Conservation (phyloP, 2,329 filamentous ascomycete genomes). For the Colletotrichum gloeosporioides region DNA sequence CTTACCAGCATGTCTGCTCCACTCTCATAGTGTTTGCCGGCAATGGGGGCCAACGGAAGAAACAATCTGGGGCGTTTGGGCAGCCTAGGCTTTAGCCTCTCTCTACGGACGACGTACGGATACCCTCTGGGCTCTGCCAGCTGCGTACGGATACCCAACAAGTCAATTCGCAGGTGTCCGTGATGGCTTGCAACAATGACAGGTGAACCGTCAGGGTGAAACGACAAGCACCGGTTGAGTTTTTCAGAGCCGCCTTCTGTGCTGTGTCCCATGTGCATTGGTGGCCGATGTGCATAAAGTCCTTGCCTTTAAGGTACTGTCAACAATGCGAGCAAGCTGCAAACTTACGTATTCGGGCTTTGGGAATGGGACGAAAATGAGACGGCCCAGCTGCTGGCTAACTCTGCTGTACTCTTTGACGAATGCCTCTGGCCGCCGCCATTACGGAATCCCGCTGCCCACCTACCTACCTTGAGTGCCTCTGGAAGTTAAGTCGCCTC, state of each 20-base stretch:
- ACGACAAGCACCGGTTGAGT: background rate
- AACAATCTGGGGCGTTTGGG: conserved; percentile 12
- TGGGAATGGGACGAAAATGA: conserved; percentile 12
- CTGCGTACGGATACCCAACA: background rate
- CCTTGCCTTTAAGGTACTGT: conserved; percentile 8
- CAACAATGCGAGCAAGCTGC: conserved; percentile 15
- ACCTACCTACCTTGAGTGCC: background rate
- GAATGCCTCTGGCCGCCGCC: background rate
- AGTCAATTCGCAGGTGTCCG: background rate
- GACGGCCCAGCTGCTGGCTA: background rate
- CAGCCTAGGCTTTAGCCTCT: background rate
- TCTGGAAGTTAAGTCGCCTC: background rate
- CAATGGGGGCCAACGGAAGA: background rate
- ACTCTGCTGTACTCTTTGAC: background rate
- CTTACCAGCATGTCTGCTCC: conserved; percentile 4
- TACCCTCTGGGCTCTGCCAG: background rate
- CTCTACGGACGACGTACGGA: background rate
- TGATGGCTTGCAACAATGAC: background rate
- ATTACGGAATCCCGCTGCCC: background rate
- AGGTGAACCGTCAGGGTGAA: conserved; percentile 8
- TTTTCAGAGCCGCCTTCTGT: background rate
- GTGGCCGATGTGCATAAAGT: background rate
- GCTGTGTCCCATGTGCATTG: background rate
- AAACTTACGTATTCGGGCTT: background rate
- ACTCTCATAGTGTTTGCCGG: background rate